Evolutionary conservation across 305 asterid species (phyloP).

Genomic region (Fraxinus baroniana): DNA sequence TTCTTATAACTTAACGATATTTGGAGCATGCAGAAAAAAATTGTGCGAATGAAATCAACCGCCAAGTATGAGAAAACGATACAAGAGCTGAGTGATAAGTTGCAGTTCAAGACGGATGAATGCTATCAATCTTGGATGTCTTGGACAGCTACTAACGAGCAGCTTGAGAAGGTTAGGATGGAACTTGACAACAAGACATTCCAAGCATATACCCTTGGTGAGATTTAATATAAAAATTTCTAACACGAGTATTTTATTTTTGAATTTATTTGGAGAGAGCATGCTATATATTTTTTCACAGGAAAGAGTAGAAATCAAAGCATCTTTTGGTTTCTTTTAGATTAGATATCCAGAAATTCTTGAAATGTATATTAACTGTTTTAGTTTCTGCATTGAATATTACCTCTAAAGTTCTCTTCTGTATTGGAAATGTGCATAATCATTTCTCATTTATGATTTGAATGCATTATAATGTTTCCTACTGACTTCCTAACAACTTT

Average conservation of each 20-base stretch:
- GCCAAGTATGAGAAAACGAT: slow-evolving; percentile 79
- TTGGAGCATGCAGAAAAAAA: slow-evolving; percentile 56
- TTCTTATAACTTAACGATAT: slow-evolving; percentile 12
- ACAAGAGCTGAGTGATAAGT: slow-evolving; percentile 61
- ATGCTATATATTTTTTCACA: neutral
- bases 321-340: neutral
- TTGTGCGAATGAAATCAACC: slow-evolving; percentile 43
- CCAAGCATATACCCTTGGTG: slow-evolving; percentile 77
- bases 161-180: slow-evolving; percentile 77
- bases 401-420: neutral
- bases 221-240: slow-evolving; percentile 21
- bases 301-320: neutral
- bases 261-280: neutral
- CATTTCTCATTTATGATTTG: neutral
- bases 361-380: neutral
- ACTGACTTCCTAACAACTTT: neutral
- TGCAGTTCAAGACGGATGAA: slow-evolving; percentile 81
- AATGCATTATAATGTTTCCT: neutral
- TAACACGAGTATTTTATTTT: slow-evolving; percentile 7
- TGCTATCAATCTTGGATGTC: slow-evolving; percentile 99
- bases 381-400: neutral
- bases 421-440: neutral
- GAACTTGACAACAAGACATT: slow-evolving; percentile 88
- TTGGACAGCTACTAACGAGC: slow-evolving; percentile 72
- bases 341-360: neutral